Conservation (phyloP, 2,329 filamentous ascomycete genomes). For the Colletotrichum sp. region DNA sequence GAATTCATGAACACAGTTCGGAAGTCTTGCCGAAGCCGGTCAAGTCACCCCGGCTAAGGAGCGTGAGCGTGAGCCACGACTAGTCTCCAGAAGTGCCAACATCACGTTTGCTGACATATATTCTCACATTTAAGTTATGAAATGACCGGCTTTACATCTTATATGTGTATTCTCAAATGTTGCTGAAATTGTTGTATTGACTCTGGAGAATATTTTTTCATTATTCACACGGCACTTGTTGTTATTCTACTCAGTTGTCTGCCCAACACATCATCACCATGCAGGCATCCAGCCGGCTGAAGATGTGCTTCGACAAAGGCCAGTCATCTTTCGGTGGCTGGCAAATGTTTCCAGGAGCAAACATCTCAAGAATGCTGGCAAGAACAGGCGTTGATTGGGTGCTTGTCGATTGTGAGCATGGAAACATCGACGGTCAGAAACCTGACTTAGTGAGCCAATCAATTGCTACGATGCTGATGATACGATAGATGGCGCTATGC, state of each 20-base stretch:
- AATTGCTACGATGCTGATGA: conserved; percentile 29
- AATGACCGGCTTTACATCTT: neutral
- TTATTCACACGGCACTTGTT: neutral
- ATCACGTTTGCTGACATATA: accelerated
- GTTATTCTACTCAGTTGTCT: neutral
- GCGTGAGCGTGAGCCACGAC: neutral
- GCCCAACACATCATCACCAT: neutral
- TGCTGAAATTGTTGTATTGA: neutral
- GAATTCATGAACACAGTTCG: neutral
- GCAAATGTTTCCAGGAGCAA: neutral
- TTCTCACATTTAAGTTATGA: neutral
- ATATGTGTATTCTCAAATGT: accelerated
- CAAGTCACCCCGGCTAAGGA: neutral
- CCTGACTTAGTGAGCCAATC: neutral
- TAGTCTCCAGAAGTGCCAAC: neutral
- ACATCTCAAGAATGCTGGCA: neutral
- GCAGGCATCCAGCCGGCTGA: neutral
- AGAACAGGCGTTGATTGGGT: neutral
- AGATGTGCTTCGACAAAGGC: neutral
- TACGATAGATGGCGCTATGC: conserved; percentile 48
- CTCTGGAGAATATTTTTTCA: accelerated
- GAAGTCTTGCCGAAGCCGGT: neutral
- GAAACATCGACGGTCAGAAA: neutral
- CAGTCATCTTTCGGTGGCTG: neutral
- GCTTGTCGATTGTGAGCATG: neutral